phyloP scores from a whole-genome alignment of 2,329 filamentous ascomycete species.

The Ophiostoma populinum region DNA sequence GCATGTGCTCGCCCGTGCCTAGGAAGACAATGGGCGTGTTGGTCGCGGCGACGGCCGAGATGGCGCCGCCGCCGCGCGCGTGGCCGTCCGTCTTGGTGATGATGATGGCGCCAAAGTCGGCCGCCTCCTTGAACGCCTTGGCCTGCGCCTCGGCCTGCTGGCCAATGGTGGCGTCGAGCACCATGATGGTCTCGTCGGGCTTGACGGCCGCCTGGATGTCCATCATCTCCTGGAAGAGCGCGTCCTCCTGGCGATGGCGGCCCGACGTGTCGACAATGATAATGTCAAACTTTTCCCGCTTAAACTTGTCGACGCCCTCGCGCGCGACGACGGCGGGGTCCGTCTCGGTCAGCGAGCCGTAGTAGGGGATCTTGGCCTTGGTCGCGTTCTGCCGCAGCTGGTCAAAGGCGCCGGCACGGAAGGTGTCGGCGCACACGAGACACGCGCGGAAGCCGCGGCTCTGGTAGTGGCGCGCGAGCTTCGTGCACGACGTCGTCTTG shows the following conservation, averaged over 20 bases:
- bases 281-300: constrained; percentile 94
- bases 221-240: constrained; percentile 92
- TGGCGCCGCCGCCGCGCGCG: constrained; percentile 87
- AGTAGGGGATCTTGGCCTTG: constrained; percentile 98
- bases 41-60: constrained; percentile 91
- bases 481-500: constrained; percentile 97
- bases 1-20: constrained; percentile 91
- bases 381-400: constrained; percentile 98
- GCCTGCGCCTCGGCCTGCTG: constrained; percentile 91
- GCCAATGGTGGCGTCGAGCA: constrained; percentile 89
- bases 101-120: constrained; percentile 94
- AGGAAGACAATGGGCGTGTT: constrained; percentile 96
- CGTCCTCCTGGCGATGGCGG: constrained; percentile 83
- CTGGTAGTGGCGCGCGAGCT: constrained; percentile 88
- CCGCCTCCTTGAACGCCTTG: constrained; percentile 91
- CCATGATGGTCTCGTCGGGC: constrained; percentile 96
- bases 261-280: constrained; percentile 98
- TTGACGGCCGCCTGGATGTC: constrained; percentile 84
- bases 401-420: constrained; percentile 95
- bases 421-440: constrained; percentile 93
- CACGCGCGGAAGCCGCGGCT: constrained; percentile 84
- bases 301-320: constrained; percentile 98
- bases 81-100: constrained; percentile 98
- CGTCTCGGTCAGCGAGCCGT: constrained; percentile 87
- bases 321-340: constrained; percentile 84